Evolutionary conservation across 345 rosid genomes (phyloP), one percentile per base, ranked within the genome.

Genomic region (Crucihimalaya himalaica): DNA sequence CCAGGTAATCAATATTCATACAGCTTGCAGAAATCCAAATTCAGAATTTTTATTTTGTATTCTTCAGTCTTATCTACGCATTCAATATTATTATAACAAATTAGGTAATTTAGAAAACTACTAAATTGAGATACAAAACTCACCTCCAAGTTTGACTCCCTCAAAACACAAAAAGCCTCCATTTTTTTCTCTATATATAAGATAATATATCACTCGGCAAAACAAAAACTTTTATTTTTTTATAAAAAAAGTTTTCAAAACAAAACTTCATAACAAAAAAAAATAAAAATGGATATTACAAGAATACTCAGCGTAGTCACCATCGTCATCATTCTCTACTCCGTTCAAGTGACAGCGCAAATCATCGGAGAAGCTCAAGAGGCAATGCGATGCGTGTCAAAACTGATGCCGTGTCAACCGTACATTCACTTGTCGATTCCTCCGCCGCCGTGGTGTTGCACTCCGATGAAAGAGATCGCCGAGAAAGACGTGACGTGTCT

Each of bases 361-460:
- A 0, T 63, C 14, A 1, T 47, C 9, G 65, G 51, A 34, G 66
- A 39, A n/a, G 52, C 11, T 6, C 1, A 51, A 15, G 34, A 39
- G 8, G 42, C 79, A 19, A 19, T 71, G 80, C 21, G 63, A 4
- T 88, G 96, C 54, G 11, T 86, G 63, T 47, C 57, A 29, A 80
- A 75, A 53, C 61, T 90, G 16, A 21, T 88, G 13, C 91, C 93
- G 0, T 90, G 93, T 78, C 67, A 74, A 27, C 75, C 82, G 0
- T 84, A 59, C 68, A 42, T 83, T 31, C 72, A 66, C 37, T 72
- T 82, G 1, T 2, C 43, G 1, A 4, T n/a, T 47, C 52, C 80
- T 63, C 31, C 76, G 3, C 82, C 88, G 5, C 81, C 88, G 2
- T 39, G 54, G 4, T 60, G 96, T 54, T 90, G 96, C 47, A 0